These are phyloP conservation scores for Blastobotrys petasosporus DNA, from an alignment of 1,139 yeast genomes.

Conservation along the genomic window DNA sequence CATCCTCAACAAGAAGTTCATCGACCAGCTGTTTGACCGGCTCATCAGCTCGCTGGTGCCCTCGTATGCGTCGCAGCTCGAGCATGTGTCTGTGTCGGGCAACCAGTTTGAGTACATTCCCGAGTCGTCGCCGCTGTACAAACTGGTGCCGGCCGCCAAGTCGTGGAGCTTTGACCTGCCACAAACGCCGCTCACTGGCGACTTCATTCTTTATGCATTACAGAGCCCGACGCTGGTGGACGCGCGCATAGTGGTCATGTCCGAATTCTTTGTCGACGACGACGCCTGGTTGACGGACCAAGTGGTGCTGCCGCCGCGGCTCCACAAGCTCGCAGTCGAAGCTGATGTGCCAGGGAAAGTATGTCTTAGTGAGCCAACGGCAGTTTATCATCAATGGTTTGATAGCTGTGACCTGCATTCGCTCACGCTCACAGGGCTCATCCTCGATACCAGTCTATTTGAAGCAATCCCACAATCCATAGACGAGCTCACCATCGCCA, in stretches of 20 bases:
- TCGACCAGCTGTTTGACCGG: slow-evolving; percentile 8
- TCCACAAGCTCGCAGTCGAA: slow-evolving; percentile 1
- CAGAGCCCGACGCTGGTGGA: background rate
- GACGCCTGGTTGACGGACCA: slow-evolving; percentile 5
- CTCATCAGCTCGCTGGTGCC: slow-evolving; percentile 3
- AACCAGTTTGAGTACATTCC: slow-evolving; percentile 8
- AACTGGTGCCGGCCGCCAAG: background rate
- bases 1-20: slow-evolving; percentile 6
- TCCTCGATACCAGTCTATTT: slow-evolving; percentile 5
- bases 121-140: slow-evolving; percentile 2
- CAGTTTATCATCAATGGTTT: slow-evolving; percentile 1
- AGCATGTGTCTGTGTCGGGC: slow-evolving; percentile 5
- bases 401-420: background rate
- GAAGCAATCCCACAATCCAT: slow-evolving; percentile 4
- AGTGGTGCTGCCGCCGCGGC: slow-evolving; percentile 1
- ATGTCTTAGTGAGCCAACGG: background rate
- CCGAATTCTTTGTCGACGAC: slow-evolving; percentile 5
- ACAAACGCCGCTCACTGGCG: slow-evolving; percentile 7
- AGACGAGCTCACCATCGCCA: slow-evolving; percentile 5
- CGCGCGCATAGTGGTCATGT: slow-evolving; percentile 7
- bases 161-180: slow-evolving; percentile 5
- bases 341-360: slow-evolving; percentile 9
- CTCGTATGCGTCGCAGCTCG: background rate
- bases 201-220: slow-evolving; percentile 8
- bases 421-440: slow-evolving; percentile 5